Evolutionary conservation across 306 rosid species (phyloP).

Genomic region (Quercus dentata): DNA sequence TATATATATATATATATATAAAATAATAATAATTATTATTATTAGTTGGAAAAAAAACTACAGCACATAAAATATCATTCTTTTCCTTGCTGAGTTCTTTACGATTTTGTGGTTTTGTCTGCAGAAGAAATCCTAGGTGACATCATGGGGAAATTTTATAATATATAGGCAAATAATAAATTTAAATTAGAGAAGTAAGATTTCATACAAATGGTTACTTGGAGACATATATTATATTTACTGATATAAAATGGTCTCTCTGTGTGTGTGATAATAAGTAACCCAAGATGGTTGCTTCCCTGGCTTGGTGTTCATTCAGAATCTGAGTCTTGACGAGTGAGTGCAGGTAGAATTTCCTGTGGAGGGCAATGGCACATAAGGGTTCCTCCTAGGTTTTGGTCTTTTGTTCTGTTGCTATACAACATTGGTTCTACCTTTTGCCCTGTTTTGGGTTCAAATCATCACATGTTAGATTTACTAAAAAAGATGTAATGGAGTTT

Average conservation of each 20-base stretch:
- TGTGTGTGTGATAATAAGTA: neutral
- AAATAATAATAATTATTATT: neutral
- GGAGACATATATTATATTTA: neutral
- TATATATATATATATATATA: too few relatives aligned
- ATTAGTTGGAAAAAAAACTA: neutral
- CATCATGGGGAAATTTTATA: neutral
- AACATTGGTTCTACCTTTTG: neutral
- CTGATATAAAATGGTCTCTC: neutral
- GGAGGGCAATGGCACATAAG: neutral
- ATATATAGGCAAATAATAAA: neutral
- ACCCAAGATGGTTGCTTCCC: neutral
- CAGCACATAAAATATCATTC: neutral
- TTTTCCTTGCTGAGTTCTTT: neutral
- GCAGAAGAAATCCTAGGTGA: neutral
- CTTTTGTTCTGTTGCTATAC: neutral
- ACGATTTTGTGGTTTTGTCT: neutral
- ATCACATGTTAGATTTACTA: neutral
- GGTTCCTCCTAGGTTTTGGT: neutral
- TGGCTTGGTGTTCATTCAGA: neutral
- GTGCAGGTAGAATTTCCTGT: neutral
- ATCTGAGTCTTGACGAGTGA: neutral
- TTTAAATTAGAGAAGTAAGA: neutral
- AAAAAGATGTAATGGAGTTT: neutral
- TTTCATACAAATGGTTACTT: neutral
- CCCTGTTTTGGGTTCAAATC: neutral